Evolutionary conservation across 768 basidiomycete genomes (phyloP).

Genomic region (Neoboletus brunneissimus): DNA sequence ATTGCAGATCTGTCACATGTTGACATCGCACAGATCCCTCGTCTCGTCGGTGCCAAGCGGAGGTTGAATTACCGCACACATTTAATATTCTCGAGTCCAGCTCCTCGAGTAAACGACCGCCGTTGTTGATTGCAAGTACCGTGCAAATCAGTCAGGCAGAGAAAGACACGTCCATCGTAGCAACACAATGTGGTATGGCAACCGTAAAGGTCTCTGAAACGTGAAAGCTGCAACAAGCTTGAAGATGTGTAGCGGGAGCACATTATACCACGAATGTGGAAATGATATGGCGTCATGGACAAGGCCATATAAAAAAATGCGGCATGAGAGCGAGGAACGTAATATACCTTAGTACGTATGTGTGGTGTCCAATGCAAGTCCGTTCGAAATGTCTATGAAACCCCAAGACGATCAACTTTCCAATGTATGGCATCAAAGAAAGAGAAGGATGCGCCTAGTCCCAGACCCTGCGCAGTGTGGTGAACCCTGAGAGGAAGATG

Average conservation of each 20-base stretch:
- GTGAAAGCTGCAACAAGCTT: conserved; percentile 1
- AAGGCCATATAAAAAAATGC: conserved; percentile 20
- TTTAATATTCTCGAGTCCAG: too few relatives aligned
- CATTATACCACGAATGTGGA: conserved; percentile 23
- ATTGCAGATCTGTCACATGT: too few relatives aligned
- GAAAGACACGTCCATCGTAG: not conserved
- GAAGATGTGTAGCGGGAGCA: conserved; percentile 12
- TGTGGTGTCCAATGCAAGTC: conserved; percentile 30
- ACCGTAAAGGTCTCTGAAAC: conserved; percentile 5
- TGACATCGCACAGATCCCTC: too few relatives aligned
- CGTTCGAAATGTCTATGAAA: conserved; percentile 24
- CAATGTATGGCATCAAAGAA: not conserved
- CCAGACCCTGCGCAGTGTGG: conserved; percentile 32
- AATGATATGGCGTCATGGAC: conserved; percentile 9
- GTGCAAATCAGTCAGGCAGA: conserved; percentile 2
- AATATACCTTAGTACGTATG: conserved; percentile 31
- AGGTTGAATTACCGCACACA: too few relatives aligned
- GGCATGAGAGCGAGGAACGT: conserved; percentile 21
- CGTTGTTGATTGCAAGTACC: conserved; percentile 5
- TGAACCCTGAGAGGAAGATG: conserved; percentile 34
- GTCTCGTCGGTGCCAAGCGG: too few relatives aligned
- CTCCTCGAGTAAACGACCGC: not conserved
- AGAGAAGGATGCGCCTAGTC: conserved; percentile 16
- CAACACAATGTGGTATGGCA: conserved; percentile 1
- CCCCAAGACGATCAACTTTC: conserved; percentile 10